Conservation (phyloP, 2,329 filamentous ascomycete species). For the Xylaria sp. region DNA sequence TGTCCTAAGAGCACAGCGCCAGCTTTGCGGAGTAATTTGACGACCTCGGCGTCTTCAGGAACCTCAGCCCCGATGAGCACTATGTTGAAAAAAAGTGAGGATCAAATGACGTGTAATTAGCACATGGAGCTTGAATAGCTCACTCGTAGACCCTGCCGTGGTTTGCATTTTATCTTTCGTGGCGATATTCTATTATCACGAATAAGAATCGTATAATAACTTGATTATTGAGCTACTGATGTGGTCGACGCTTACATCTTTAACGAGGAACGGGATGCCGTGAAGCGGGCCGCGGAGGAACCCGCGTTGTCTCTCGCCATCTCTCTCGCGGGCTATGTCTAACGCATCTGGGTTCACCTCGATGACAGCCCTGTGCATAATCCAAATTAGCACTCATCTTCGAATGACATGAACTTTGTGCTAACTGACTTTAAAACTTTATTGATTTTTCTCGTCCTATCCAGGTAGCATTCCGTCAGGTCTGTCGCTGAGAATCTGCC, state of each 20-base stretch:
- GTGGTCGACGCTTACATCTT: slow-evolving; percentile 58
- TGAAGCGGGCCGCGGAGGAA: slow-evolving; percentile 73
- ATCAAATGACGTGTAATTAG: not conserved
- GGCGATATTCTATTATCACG: slow-evolving; percentile 63
- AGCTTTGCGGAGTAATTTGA: slow-evolving; percentile 66
- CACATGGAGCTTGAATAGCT: not conserved
- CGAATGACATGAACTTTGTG: not conserved
- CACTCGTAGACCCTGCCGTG: slow-evolving; percentile 66
- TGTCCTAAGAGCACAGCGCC: slow-evolving; percentile 73
- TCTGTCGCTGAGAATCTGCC: slow-evolving; percentile 28
- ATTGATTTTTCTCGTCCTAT: slow-evolving; percentile 30
- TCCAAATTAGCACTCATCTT: not conserved
- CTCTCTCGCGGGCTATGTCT: slow-evolving; percentile 67
- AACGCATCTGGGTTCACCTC: slow-evolving; percentile 75
- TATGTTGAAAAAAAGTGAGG: slow-evolving; percentile 55
- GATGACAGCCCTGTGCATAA: slow-evolving; percentile 61
- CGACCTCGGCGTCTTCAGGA: slow-evolving; percentile 74
- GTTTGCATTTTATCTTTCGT: slow-evolving; percentile 77
- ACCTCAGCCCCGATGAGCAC: slow-evolving; percentile 73
- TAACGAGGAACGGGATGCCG: slow-evolving; percentile 79
- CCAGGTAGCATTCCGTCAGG: slow-evolving; percentile 33
- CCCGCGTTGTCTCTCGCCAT: slow-evolving; percentile 67
- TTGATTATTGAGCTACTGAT: not conserved
- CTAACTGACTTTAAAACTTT: slow-evolving; percentile 19
- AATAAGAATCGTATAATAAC: not conserved